Conservation (phyloP, 352 stramenopile genomes). For the Phytophthora syringae region DNA sequence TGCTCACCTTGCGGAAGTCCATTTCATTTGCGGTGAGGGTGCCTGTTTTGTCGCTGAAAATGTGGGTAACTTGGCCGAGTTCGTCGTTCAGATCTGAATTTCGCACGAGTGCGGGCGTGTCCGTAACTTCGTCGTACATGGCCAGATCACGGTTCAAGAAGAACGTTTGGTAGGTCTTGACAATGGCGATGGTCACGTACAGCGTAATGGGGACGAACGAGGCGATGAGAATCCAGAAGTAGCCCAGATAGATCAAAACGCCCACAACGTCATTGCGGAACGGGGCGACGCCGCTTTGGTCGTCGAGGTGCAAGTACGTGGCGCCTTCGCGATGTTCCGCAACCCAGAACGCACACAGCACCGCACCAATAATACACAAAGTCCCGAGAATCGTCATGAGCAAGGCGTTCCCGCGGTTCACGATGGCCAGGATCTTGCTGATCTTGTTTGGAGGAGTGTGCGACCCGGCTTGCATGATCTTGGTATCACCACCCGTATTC, state of each 20-base stretch:
- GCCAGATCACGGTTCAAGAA: conserved; percentile 87
- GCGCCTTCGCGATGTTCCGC: conserved; percentile 56
- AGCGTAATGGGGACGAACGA: conserved; percentile 90
- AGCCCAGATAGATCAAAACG: conserved; percentile 80
- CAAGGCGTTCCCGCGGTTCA: conserved; percentile 80
- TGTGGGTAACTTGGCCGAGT: conserved; percentile 87
- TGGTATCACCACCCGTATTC: conserved; percentile 85
- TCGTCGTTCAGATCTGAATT: conserved; percentile 90
- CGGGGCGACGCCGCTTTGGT: conserved; percentile 62
- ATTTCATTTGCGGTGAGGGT: conserved; percentile 90
- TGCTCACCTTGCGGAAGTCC: conserved; percentile 90
- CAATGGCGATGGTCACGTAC: conserved; percentile 89
- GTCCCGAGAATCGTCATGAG: conserved; percentile 74
- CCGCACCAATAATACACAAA: conserved; percentile 76
- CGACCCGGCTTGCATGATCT: conserved; percentile 88
- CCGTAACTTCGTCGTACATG: conserved; percentile 85
- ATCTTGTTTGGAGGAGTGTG: conserved; percentile 73
- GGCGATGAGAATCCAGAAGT: conserved; percentile 90
- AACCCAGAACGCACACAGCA: conserved; percentile 78
- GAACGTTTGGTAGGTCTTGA: conserved; percentile 88
- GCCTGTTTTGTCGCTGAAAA: conserved; percentile 90
- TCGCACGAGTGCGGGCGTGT: conserved; percentile 82
- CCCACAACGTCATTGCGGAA: conserved; percentile 80
- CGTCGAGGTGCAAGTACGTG: conserved; percentile 75
- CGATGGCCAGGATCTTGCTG: conserved; percentile 86